A percentile compares a stretch with the other conserved stretches of the same genome.
Conservation (phyloP, 1,284 basidiomycete genomes). For the Melampsora larici-populina region DNA sequence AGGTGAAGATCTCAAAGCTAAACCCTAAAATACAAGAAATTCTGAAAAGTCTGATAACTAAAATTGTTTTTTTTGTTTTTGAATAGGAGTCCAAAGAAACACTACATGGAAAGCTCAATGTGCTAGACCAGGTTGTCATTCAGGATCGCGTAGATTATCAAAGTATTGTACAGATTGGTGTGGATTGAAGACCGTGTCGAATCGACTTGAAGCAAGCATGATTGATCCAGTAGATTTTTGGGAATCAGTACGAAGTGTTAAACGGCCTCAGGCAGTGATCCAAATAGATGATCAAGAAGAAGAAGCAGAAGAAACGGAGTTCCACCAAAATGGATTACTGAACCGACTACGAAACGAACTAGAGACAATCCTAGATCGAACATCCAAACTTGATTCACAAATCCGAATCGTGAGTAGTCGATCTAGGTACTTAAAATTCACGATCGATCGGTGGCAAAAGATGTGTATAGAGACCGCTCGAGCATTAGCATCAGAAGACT, state of each 20-base stretch:
- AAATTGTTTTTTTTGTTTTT: not conserved
- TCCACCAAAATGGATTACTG: not conserved
- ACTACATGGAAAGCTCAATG: slow-evolving; percentile 40
- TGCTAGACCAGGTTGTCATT: slow-evolving; percentile 21
- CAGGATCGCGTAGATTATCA: slow-evolving; percentile 22
- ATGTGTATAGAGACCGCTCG: slow-evolving; percentile 37
- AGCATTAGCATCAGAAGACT: slow-evolving; percentile 33
- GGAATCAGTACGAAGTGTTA: slow-evolving; percentile 30
- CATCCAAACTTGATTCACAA: slow-evolving; percentile 24
- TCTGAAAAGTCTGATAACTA: too few species aligned
- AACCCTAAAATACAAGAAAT: not conserved
- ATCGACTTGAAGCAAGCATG: slow-evolving; percentile 12
- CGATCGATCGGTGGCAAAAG: slow-evolving; percentile 38
- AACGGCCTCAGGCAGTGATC: slow-evolving; percentile 48
- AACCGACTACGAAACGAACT: not conserved
- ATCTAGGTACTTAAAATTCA: slow-evolving; percentile 20
- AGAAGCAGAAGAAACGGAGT: not conserved
- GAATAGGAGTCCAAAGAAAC: slow-evolving; percentile 12
- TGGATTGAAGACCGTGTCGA: slow-evolving; percentile 17
- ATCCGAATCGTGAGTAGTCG: slow-evolving; percentile 10
- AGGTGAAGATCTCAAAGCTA: not conserved
- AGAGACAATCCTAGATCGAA: slow-evolving; percentile 9
- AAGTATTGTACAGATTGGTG: slow-evolving; percentile 43
- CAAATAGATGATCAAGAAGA: slow-evolving; percentile 11
- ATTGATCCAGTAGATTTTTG: slow-evolving; percentile 27